Percentiles rank a stretch among this genome's conserved stretches.
phyloP scores from a whole-genome alignment of 169 alveolate genomes.

The Plasmodium inui region DNA sequence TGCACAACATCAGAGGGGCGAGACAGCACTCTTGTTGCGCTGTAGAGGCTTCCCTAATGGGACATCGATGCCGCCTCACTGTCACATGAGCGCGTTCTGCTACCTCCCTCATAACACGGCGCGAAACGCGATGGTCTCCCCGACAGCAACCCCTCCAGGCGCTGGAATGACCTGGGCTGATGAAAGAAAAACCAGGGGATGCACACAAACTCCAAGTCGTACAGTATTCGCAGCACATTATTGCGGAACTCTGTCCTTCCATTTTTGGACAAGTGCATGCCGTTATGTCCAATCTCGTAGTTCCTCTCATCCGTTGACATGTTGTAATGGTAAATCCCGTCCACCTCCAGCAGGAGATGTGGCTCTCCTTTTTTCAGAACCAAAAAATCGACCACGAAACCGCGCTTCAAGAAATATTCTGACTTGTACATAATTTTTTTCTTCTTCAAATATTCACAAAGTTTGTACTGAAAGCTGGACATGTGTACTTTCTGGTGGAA shows the following conservation, averaged over 20 bases:
- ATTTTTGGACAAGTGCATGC: constrained; percentile 24
- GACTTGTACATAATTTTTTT: constrained; percentile 51
- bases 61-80: neutral
- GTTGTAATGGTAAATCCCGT: constrained; percentile 64
- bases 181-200: constrained; percentile 62
- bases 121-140: neutral
- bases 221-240: neutral
- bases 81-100: neutral
- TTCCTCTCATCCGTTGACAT: constrained; percentile 22
- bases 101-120: neutral
- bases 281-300: constrained; percentile 27
- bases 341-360: constrained; percentile 33
- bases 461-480: constrained; percentile 70
- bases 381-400: constrained; percentile 47
- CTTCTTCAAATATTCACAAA: constrained; percentile 42
- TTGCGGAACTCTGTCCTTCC: constrained; percentile 67
- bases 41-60: neutral
- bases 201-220: constrained; percentile 36
- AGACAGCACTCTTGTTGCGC: neutral
- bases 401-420: constrained; percentile 53
- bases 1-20: neutral
- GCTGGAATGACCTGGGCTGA: constrained; percentile 21
- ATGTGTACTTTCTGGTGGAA: constrained; percentile 25
- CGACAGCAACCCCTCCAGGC: neutral
- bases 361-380: constrained; percentile 23